A percentile compares a stretch with the other conserved stretches of the same genome.
Evolutionary conservation across 148 eudicot genomes (phyloP).

Genomic region (Drosera capensis): DNA sequence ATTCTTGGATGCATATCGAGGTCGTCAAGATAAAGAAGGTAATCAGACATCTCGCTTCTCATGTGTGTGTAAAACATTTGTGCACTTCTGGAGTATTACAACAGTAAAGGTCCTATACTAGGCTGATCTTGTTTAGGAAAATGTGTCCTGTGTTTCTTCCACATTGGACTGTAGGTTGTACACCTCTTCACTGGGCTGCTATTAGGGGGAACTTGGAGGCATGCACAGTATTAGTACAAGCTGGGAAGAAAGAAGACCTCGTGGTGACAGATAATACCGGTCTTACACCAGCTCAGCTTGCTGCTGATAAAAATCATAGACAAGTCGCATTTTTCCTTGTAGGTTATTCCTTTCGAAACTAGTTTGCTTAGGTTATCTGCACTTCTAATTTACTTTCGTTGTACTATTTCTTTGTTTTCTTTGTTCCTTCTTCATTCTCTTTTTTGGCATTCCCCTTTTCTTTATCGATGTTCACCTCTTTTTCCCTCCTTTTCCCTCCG

Average conservation of each 20-base stretch:
- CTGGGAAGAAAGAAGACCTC: slow-evolving; percentile 96
- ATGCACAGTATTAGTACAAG: slow-evolving; percentile 91
- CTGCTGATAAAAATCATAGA: slow-evolving; percentile 90
- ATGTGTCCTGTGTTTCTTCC: slow-evolving; percentile 2
- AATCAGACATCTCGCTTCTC: slow-evolving; percentile 8
- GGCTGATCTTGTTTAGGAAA: not conserved
- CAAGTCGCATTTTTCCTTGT: slow-evolving; percentile 99
- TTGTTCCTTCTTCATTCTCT: too few relatives aligned
- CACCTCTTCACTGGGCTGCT: slow-evolving; percentile 99
- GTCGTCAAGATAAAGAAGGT: slow-evolving; percentile 97
- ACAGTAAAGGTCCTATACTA: not conserved
- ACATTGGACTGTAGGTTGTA: slow-evolving; percentile 48
- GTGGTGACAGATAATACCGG: slow-evolving; percentile 79
- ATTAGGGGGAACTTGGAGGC: slow-evolving; percentile 96
- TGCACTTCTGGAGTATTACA: not conserved
- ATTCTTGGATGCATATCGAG: slow-evolving; percentile 89
- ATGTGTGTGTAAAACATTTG: not conserved
- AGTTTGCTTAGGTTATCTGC: not conserved
- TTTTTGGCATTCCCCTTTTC: too few relatives aligned
- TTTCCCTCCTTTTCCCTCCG: too few relatives aligned
- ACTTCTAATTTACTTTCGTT: not conserved
- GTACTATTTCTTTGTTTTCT: not conserved
- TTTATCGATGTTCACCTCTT: too few relatives aligned
- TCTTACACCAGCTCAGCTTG: slow-evolving; percentile 94
- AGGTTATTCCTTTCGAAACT: slow-evolving; percentile 16